Conservation (phyloP, 345 rosid species). For the Psidium guajava region DNA sequence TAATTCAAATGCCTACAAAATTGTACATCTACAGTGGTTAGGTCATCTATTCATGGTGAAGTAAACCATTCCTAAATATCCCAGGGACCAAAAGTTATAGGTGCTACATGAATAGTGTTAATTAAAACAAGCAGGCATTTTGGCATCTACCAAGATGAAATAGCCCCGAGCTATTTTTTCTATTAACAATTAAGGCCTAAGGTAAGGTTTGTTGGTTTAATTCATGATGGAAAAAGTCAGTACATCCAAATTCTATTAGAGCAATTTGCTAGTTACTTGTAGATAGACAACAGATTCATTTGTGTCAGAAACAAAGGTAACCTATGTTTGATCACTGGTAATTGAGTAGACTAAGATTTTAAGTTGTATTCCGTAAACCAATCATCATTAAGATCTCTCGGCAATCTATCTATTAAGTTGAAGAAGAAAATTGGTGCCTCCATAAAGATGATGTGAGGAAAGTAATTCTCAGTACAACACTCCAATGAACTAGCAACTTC, state of each 20-base stretch:
- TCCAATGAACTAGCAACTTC: neutral
- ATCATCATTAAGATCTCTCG: neutral
- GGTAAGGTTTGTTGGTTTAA: neutral
- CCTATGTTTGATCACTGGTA: neutral
- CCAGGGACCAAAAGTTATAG: neutral
- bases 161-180: neutral
- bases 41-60: neutral
- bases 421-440: neutral
- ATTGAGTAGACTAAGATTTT: neutral
- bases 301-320: neutral
- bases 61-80: neutral
- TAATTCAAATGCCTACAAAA: neutral
- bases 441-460: neutral
- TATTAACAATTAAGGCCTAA: neutral
- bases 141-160: neutral
- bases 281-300: neutral
- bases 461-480: neutral
- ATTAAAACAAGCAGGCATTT: neutral
- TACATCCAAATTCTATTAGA: neutral
- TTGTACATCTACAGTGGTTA: neutral
- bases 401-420: neutral
- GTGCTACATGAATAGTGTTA: neutral
- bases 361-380: neutral
- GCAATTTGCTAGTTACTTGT: neutral
- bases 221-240: neutral